Base-by-base conservation (phyloP, 495 filamentous ascomycete genomes). In the Durotheca rogersii region DNA sequence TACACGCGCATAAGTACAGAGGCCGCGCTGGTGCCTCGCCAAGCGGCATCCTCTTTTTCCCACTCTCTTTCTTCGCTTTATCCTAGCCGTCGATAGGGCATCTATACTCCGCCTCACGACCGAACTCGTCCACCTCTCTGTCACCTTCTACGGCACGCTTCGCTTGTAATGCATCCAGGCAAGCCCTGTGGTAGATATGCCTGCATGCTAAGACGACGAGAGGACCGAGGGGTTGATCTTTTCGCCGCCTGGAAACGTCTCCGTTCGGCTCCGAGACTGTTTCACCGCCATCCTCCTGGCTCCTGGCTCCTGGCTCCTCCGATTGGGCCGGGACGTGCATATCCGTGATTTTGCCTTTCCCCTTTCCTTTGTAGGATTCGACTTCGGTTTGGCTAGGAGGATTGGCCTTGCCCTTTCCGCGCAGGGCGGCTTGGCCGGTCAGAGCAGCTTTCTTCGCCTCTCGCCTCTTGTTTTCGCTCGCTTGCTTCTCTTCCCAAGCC, bases 401-500 rank as follows among this genome's bases (percentile, higher is more conserved):
- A 17, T 56, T 54, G 16, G 61, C 65, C 35, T 52, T 56, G 2
- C 58, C 64, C 17, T 71, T 71, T 5, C 70, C 68, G 6, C 59
- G 51, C 15, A 33, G 35, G 20, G 31, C 23, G 25, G 46, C 39
- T 52, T 61, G 52, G 16, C 53, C 54, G 10, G 63, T 43, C 18
- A 62, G 32, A 0, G 37, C 42, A 6, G 56, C 51, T 31, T 64
- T 65, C 47, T 60, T 58, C 49, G 72, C 65, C 57, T 63, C 63
- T 14, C 69, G 56, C 7, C 59, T 64, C 51, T 58, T 65, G 18
- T 72, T 67, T 20, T 73, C 73, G n/a, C 71, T 64, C 7, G 71
- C 68, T 59, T 86, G 80, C 41, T 72, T 77, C 44, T 75, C 74
- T 65, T 89, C 82, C 90, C 89, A 96, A 6, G 82, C 85, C 27